Evolutionary conservation across 1,284 basidiomycete genomes (phyloP), one percentile per base, ranked within the genome.

Genomic region (Coniferiporia weirii): DNA sequence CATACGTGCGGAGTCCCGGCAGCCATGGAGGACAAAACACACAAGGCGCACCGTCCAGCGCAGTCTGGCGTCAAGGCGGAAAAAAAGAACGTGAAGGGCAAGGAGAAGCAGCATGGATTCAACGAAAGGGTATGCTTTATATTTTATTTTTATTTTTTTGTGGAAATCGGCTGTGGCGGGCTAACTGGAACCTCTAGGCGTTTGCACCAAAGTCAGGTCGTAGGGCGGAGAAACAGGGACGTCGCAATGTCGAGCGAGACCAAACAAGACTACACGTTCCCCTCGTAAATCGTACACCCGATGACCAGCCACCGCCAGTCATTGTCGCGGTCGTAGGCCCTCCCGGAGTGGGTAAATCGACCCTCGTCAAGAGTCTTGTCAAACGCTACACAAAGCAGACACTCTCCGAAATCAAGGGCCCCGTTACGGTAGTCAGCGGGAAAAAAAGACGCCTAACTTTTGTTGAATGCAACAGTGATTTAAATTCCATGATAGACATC

Each of bases 401-500:
- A 0, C 75, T 99, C 15, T 86, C 84, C 64, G 91, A 98, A 56
- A 87, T 91, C 60, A 89, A 92, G 67, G 97, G 97, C 0, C 97
- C 97, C 1, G 86, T 99, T 46, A 99, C 97, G 0, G 91, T 99
- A n/a, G 91, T 99, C 53, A 87, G 80, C 63, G 86, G 95, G 54
- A 99, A 98, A 79, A 92, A 89, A 68, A 82, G 94, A 51, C 80
- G 97, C 13, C 78, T 99, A 20, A 98, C 96, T 0, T 95, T 99
- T 73, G 81, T 99, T 60, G 97, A 99, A 74, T 98, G 95, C 76
- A 95, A 96, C 68, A 98, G 95, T 71, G 95, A 98, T 75, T 79
- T 99, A 65, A 96, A 96, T 73, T 91, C 93, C 52, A 98, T 98
- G 95, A 92, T 99, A 64, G 97, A 99, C 78, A 80, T 98, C 66